These are phyloP conservation scores for Debaryomyces psychrophilus DNA, from an alignment of 1,139 yeast species.

Conservation along the genomic window DNA sequence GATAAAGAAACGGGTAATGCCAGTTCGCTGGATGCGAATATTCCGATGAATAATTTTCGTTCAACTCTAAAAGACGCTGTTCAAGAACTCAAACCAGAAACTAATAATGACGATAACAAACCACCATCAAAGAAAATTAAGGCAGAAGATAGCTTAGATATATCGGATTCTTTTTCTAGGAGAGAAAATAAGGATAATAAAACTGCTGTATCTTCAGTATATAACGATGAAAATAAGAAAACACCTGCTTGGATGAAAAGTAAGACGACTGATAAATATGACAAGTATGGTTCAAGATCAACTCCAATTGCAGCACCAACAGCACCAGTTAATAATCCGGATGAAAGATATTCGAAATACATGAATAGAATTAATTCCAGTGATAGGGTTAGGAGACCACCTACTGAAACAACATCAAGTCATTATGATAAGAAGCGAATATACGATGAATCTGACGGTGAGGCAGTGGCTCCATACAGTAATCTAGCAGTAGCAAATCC, in stretches of 20 bases:
- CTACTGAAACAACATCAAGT: conserved; percentile 4
- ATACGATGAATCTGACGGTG: conserved; percentile 19
- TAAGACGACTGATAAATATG: conserved; percentile 28
- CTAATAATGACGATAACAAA: not conserved
- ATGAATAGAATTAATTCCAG: conserved; percentile 1
- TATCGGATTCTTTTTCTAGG: conserved; percentile 32
- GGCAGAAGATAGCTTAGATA: conserved; percentile 15
- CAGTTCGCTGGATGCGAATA: not conserved
- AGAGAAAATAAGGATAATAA: conserved; percentile 19
- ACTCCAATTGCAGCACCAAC: conserved; percentile 4
- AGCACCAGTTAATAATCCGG: conserved; percentile 7
- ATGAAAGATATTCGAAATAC: conserved; percentile 37
- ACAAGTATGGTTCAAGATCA: conserved; percentile 16
- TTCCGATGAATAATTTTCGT: not conserved
- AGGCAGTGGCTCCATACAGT: conserved; percentile 33
- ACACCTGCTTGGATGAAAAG: conserved; percentile 48
- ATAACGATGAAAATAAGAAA: conserved; percentile 26
- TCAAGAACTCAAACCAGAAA: not conserved
- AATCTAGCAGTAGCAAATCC: conserved; percentile 38
- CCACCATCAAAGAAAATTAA: conserved; percentile 11
- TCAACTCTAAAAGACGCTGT: not conserved
- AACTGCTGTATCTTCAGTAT: conserved; percentile 26
- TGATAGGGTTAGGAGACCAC: conserved; percentile 6
- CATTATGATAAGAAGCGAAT: conserved; percentile 11
- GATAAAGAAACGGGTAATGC: conserved; percentile 1